These are phyloP conservation scores for Ulota crispa DNA, from an alignment of 225 moss, liverwort and hornwort species.

Conservation along the genomic window DNA sequence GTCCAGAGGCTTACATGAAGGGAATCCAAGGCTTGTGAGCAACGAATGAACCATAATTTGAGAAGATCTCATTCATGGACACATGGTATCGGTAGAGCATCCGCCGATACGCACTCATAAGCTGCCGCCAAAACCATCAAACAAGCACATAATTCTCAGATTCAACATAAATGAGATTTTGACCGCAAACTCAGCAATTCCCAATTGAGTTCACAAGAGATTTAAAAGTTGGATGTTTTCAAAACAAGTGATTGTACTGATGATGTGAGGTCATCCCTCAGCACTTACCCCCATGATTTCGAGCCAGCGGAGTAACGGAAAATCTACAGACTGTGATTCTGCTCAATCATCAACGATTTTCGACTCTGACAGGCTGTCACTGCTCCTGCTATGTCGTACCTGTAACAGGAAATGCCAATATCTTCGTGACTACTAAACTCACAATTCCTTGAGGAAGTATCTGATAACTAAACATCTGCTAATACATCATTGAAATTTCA, in stretches of 20 bases:
- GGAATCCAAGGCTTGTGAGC: conserved; percentile 77
- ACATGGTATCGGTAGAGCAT: conserved; percentile 63
- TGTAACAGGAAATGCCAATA: conserved; percentile 18
- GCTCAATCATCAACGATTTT: not conserved
- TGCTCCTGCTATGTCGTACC: conserved; percentile 11
- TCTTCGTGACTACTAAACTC: not conserved
- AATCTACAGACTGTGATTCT: not conserved
- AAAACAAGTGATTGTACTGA: not conserved
- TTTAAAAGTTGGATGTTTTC: not conserved
- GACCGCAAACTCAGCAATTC: not conserved
- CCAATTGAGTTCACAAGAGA: not conserved
- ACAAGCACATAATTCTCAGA: not conserved
- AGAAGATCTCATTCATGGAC: conserved; percentile 68
- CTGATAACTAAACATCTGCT: not conserved
- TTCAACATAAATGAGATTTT: not conserved
- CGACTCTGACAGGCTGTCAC: not conserved
- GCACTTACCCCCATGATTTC: conserved; percentile 41
- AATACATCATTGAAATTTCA: not conserved
- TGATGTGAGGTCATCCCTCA: not conserved
- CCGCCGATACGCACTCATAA: conserved; percentile 34
- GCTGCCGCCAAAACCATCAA: conserved; percentile 23
- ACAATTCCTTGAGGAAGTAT: not conserved
- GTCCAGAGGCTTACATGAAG: conserved; percentile 49
- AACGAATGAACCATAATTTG: conserved; percentile 72
- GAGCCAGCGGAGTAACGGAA: not conserved